A percentile compares a stretch with the other conserved stretches of the same genome.
phyloP scores from a whole-genome alignment of 306 rosid species.

The Oemleria cerasiformis region DNA sequence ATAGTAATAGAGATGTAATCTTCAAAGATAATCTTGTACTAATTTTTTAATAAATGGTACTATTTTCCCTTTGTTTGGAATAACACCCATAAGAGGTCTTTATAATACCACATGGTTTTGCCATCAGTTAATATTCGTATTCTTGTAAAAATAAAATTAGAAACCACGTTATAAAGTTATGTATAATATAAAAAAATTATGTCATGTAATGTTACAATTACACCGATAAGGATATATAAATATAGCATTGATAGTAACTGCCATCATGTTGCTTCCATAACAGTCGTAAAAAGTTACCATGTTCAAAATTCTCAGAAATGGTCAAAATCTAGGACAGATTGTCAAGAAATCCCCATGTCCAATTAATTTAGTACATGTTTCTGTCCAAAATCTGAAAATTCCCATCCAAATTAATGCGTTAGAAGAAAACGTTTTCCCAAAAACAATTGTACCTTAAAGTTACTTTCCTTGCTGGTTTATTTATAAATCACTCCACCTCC shows the following conservation, averaged over 20 bases:
- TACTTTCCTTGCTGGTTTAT: slow-evolving; percentile 8
- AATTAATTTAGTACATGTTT: background rate
- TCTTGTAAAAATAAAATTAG: too few relatives aligned
- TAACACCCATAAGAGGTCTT: too few relatives aligned
- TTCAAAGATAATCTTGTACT: too few relatives aligned
- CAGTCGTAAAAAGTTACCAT: background rate
- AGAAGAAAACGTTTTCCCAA: background rate
- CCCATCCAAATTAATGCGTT: background rate
- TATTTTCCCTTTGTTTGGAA: too few relatives aligned
- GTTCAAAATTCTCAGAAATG: slow-evolving; percentile 2
- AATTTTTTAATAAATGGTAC: too few relatives aligned
- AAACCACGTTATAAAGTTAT: too few relatives aligned
- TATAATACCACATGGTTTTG: too few relatives aligned
- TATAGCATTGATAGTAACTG: background rate
- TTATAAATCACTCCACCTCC: slow-evolving; percentile 28
- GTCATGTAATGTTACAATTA: too few relatives aligned
- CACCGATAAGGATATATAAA: too few relatives aligned
- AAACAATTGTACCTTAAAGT: slow-evolving; percentile 11
- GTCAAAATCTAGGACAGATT: slow-evolving; percentile 1
- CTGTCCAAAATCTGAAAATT: background rate
- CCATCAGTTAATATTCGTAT: too few relatives aligned
- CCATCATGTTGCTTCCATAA: background rate
- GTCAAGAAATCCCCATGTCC: slow-evolving; percentile 8
- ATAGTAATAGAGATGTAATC: too few relatives aligned
- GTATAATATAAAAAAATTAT: too few relatives aligned